These are phyloP conservation scores for Suillus americanus DNA, from an alignment of 768 basidiomycete species.

Conservation along the genomic window DNA sequence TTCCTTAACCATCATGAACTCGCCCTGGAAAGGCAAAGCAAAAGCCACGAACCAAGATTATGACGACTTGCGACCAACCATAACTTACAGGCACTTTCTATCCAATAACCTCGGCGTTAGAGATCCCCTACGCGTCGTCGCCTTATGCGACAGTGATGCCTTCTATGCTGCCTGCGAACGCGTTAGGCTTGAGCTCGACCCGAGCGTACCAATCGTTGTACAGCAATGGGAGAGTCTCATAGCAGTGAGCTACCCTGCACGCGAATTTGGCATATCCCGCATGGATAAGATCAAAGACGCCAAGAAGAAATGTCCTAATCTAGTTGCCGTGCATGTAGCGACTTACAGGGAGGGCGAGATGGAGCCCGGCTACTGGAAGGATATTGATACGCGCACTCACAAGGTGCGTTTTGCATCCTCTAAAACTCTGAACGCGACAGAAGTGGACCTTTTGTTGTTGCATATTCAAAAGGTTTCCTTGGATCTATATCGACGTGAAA, in stretches of 20 bases:
- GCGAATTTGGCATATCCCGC: conserved; percentile 90
- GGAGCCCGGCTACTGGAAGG: conserved; percentile 90
- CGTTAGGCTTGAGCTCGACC: conserved; percentile 67
- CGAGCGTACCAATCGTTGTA: conserved; percentile 72
- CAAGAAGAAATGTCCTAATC: conserved; percentile 78
- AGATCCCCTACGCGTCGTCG: conserved; percentile 82
- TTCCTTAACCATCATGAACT: conserved; percentile 13
- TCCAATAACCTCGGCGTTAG: conserved; percentile 65
- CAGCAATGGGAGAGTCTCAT: conserved; percentile 89
- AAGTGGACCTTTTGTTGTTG: not conserved
- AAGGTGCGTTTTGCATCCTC: conserved; percentile 54
- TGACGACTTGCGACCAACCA: conserved; percentile 59
- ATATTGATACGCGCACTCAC: conserved; percentile 86
- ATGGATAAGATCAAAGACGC: conserved; percentile 85
- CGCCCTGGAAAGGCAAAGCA: conserved; percentile 57
- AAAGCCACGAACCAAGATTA: conserved; percentile 47
- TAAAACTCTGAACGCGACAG: conserved; percentile 4
- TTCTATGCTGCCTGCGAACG: conserved; percentile 87
- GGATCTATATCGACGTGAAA: conserved; percentile 91
- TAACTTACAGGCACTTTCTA: conserved; percentile 80
- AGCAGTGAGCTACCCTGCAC: conserved; percentile 94
- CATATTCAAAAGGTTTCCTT: conserved; percentile 75
- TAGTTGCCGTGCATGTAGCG: conserved; percentile 88
- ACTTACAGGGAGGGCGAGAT: conserved; percentile 88
- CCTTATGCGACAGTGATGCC: conserved; percentile 88